phyloP scores from a whole-genome alignment of 768 basidiomycete genomes.

The Leccinum boreale region DNA sequence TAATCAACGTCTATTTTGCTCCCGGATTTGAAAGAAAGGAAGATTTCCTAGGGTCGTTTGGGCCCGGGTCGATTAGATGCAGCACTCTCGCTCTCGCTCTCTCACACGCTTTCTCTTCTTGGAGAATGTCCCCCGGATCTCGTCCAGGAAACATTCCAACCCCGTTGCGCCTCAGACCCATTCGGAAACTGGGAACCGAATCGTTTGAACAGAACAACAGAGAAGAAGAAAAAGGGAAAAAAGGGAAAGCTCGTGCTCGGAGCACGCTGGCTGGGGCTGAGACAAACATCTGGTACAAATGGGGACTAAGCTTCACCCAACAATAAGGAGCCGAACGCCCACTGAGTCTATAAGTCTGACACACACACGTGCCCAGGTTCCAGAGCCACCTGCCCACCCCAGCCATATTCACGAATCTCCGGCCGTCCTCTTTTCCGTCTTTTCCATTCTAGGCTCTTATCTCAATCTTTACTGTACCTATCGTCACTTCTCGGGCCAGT shows the following conservation, averaged over 20 bases:
- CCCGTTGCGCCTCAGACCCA: conserved; percentile 11
- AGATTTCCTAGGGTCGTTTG: not conserved
- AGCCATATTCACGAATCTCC: not conserved
- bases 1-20: conserved; percentile 15
- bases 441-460: not conserved
- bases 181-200: conserved; percentile 21
- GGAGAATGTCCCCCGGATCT: not conserved
- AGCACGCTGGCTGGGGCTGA: conserved; percentile 5
- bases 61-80: conserved; percentile 11
- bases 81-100: not conserved
- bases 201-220: not conserved
- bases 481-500: not conserved
- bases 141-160: conserved; percentile 4
- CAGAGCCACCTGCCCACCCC: not conserved
- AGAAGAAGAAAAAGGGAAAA: not conserved
- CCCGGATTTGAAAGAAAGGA: not conserved
- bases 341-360: not conserved
- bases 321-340: not conserved
- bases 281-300: not conserved
- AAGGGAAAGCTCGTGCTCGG: conserved; percentile 11
- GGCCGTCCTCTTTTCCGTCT: not conserved
- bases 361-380: not conserved
- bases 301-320: not conserved
- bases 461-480: not conserved
- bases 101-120: not conserved